Conservation (phyloP, 2,329 filamentous ascomycete genomes). For the Aspergillus latus region DNA sequence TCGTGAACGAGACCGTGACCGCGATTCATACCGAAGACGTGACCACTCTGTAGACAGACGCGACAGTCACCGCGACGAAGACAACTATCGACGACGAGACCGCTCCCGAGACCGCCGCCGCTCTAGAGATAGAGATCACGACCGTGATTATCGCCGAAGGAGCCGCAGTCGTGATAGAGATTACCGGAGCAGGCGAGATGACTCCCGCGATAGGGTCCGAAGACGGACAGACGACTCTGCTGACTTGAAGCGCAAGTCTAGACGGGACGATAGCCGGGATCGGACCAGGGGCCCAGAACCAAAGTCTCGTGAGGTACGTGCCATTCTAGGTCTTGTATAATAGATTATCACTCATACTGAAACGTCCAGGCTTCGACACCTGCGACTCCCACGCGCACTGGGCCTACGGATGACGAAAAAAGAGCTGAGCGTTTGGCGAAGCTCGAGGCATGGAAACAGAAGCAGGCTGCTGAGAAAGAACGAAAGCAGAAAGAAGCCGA, state of each 20-base stretch:
- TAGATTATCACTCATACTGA: neutral
- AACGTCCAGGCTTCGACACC: constrained; percentile 54
- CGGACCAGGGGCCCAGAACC: constrained; percentile 53
- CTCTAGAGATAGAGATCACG: constrained; percentile 56
- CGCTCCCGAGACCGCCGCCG: constrained; percentile 64
- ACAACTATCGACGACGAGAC: constrained; percentile 64
- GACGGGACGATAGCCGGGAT: constrained; percentile 64
- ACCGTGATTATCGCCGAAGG: constrained; percentile 59
- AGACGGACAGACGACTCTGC: constrained; percentile 68
- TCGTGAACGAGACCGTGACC: constrained; percentile 54
- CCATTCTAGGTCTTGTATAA: neutral
- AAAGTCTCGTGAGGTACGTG: constrained; percentile 59
- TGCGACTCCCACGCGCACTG: constrained; percentile 44
- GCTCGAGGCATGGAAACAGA: constrained; percentile 89
- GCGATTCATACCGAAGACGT: constrained; percentile 62
- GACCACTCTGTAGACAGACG: constrained; percentile 64
- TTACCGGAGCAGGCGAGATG: constrained; percentile 68
- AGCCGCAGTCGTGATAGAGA: constrained; percentile 72
- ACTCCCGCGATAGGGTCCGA: constrained; percentile 65
- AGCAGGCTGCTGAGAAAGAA: constrained; percentile 71
- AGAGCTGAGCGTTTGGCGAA: constrained; percentile 79
- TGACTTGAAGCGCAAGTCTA: constrained; percentile 67
- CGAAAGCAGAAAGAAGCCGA: constrained; percentile 67
- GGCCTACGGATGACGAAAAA: constrained; percentile 69
- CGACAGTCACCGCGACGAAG: constrained; percentile 55